Conservation (phyloP, 2,329 filamentous ascomycete species). For the Penicillium sp. region DNA sequence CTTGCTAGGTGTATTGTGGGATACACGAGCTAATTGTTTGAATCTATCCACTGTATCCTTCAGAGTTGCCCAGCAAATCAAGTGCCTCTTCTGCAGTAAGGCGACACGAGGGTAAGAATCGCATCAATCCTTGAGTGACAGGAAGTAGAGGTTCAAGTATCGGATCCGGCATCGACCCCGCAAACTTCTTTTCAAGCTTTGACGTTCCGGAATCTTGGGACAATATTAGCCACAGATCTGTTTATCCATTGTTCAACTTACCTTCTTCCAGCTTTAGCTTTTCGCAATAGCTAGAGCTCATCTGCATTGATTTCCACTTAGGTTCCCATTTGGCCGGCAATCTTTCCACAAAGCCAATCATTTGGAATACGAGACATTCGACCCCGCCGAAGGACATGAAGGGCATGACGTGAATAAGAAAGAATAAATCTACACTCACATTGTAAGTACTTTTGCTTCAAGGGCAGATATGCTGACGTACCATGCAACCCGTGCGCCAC, state of each 20-base stretch:
- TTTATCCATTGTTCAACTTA: conserved; percentile 1
- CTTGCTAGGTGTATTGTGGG: too few species aligned
- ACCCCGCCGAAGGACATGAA: conserved; percentile 18
- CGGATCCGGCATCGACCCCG: conserved; percentile 9
- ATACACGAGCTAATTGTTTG: background rate
- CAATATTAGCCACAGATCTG: background rate
- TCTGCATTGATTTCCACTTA: conserved; percentile 14
- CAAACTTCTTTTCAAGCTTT: conserved; percentile 17
- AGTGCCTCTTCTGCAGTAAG: conserved; percentile 18
- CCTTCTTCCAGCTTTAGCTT: conserved; percentile 1
- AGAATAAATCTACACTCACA: conserved; percentile 18
- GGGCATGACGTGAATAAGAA: conserved; percentile 17
- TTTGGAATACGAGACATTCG: conserved; percentile 16
- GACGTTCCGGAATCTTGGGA: conserved; percentile 7
- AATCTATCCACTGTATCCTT: background rate
- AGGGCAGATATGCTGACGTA: conserved; percentile 11
- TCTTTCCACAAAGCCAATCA: conserved; percentile 21
- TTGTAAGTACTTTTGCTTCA: conserved; percentile 3
- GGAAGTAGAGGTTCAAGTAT: conserved; percentile 10
- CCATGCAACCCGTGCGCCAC: conserved; percentile 27
- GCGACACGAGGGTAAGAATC: conserved; percentile 20
- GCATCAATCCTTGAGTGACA: conserved; percentile 21
- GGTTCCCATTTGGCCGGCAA: conserved; percentile 19
- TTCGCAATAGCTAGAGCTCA: conserved; percentile 1
- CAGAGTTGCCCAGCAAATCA: conserved; percentile 3